These are phyloP conservation scores for Ceratocystis harringtonii DNA, from an alignment of 2,329 filamentous ascomycete species.

Conservation along the genomic window DNA sequence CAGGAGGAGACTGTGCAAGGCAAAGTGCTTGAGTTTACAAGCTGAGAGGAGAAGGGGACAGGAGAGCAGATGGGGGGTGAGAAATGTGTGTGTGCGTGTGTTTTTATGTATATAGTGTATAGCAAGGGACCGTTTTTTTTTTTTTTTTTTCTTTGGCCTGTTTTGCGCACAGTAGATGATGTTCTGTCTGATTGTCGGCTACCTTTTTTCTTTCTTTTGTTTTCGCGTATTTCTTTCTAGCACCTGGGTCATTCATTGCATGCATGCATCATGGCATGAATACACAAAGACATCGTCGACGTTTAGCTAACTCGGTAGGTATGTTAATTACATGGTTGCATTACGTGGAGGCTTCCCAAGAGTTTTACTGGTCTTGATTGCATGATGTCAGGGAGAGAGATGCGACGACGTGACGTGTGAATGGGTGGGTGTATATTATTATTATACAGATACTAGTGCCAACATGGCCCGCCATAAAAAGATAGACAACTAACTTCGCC, in stretches of 20 bases:
- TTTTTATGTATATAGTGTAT: background rate
- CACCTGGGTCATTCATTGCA: background rate
- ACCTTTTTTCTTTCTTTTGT: background rate
- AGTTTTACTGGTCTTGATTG: too few relatives aligned
- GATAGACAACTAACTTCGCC: background rate
- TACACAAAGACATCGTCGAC: too few relatives aligned
- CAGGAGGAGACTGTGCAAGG: background rate
- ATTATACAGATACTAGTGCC: too few relatives aligned
- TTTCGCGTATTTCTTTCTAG: background rate
- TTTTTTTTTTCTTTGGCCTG: background rate
- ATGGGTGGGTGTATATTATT: too few relatives aligned
- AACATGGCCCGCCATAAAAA: background rate
- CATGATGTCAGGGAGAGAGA: too few relatives aligned
- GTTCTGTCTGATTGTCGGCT: background rate
- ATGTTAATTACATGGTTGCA: too few relatives aligned
- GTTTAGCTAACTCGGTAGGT: too few relatives aligned
- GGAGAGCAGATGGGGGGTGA: background rate
- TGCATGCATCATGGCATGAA: background rate
- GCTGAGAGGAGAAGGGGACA: background rate
- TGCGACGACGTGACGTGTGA: too few relatives aligned
- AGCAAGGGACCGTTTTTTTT: background rate
- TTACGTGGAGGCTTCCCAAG: too few relatives aligned
- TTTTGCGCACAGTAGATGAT: background rate
- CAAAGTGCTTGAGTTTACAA: slow-evolving; percentile 16
- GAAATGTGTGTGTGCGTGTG: background rate